Percentiles rank a stretch among this genome's conserved stretches.
Conservation (phyloP, 805 yeast genomes). For the Candida methanosorbosa region DNA sequence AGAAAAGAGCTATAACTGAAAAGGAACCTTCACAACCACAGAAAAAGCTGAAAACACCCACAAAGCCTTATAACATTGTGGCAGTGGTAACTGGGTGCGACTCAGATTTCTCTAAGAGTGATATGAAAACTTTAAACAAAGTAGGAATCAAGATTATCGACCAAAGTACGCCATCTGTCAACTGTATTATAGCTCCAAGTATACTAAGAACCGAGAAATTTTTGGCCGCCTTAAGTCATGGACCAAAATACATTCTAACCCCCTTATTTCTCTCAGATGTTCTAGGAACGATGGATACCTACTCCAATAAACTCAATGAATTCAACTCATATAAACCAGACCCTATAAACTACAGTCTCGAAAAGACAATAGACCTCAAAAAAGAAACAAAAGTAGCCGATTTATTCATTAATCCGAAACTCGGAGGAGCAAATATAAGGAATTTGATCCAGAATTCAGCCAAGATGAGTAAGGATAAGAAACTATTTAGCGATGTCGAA, state of each 20-base stretch:
- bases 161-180: conserved; percentile 32
- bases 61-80: conserved; percentile 29
- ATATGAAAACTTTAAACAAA: conserved; percentile 31
- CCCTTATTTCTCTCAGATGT: conserved; percentile 47
- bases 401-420: conserved; percentile 21
- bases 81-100: conserved; percentile 66
- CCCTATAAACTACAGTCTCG: conserved; percentile 16
- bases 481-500: too few species aligned
- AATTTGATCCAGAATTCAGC: conserved; percentile 14
- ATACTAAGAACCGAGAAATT: conserved; percentile 85
- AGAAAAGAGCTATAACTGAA: not conserved
- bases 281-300: conserved; percentile 25
- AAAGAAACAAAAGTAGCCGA: conserved; percentile 23
- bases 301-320: conserved; percentile 12
- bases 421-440: conserved; percentile 10
- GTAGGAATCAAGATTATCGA: conserved; percentile 48
- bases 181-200: conserved; percentile 66
- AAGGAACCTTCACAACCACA: not conserved
- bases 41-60: not conserved
- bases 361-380: conserved; percentile 21
- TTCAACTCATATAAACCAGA: conserved; percentile 19
- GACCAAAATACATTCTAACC: conserved; percentile 41
- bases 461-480: too few species aligned
- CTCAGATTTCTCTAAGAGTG: conserved; percentile 32
- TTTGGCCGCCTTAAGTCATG: conserved; percentile 55